Evolutionary conservation across 179 eudicot species (phyloP), one percentile per base, ranked within the genome.

Genomic region (Silene vulgaris): DNA sequence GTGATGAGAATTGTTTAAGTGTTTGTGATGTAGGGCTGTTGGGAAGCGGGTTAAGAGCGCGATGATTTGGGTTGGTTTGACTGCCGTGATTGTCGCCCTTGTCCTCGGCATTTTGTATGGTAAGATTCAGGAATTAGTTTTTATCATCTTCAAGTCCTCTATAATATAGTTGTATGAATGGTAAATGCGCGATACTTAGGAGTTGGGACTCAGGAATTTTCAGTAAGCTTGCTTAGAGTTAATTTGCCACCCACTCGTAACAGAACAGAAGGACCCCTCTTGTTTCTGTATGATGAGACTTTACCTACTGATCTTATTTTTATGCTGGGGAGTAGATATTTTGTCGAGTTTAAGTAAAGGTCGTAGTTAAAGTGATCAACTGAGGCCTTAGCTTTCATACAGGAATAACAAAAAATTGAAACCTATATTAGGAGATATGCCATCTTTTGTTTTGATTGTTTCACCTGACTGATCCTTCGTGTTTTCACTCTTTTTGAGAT

Each of bases 41-140:
- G 87, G 87, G 17, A 89, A 95, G 81, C 82, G 96, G 85, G 71
- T 95, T 69, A 88, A 81, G 79, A 86, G 97, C 65, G 92, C 99
- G 1, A 75, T 87, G 81, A 3, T 86, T 16, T 95, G 97, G 97
- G 99, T 95, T 65, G 68, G 73, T 48, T 82, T 78, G 56, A 90
- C 96, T 26, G 99, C 91, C 19, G 56, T 95, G 73, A 91, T 95
- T 77, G 86, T 88, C 71, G 97, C 78, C 20, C 88, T 95, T 67
- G 82, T 88, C 80, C 93, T 95, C 16, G 99, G 99, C 20, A 93
- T 95, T 80, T 78, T 93, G 54, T 95, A 95, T 50, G 97, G 99
- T 93, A 67, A 52, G 57, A 52, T 52, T 52, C n/a, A 52, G 14
- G 4, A 13, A 52, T 52, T 2, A 3, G n/a, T 40, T 40, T 40